Conservation (phyloP, 2,329 filamentous ascomycete genomes). For the Clonostachys rosea region DNA sequence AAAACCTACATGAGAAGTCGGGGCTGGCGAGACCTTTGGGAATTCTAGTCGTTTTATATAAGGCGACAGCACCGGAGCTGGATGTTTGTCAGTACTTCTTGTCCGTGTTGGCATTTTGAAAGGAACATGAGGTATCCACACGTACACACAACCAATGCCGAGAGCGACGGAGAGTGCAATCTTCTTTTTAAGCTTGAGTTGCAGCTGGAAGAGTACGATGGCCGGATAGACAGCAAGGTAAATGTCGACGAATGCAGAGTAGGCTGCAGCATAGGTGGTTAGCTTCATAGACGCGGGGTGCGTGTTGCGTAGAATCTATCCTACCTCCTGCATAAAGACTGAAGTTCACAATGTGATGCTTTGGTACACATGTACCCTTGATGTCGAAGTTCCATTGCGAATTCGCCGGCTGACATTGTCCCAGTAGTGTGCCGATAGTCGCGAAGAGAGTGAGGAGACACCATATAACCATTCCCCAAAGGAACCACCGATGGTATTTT, state of each 20-base stretch:
- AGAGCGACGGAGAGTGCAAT: slow-evolving; percentile 27
- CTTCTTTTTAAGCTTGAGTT: slow-evolving; percentile 32
- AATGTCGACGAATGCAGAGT: slow-evolving; percentile 29
- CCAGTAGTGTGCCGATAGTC: slow-evolving; percentile 29
- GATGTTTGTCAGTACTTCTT: neutral
- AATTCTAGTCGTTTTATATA: slow-evolving; percentile 21
- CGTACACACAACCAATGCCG: slow-evolving; percentile 30
- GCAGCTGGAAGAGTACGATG: slow-evolving; percentile 25
- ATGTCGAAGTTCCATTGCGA: slow-evolving; percentile 32
- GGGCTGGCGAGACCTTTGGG: slow-evolving; percentile 12
- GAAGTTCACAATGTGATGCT: slow-evolving; percentile 27
- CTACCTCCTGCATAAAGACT: slow-evolving; percentile 31
- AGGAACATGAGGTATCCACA: neutral
- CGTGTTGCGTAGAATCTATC: neutral
- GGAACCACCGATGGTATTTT: slow-evolving; percentile 19
- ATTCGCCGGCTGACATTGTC: slow-evolving; percentile 31
- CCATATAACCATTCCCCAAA: slow-evolving; percentile 26
- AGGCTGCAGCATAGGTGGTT: slow-evolving; percentile 9
- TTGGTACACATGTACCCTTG: slow-evolving; percentile 24
- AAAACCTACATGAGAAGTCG: slow-evolving; percentile 15
- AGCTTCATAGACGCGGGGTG: neutral
- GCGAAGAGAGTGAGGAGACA: slow-evolving; percentile 19
- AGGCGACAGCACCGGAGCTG: slow-evolving; percentile 11
- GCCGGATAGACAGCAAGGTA: slow-evolving; percentile 36
- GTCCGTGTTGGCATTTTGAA: neutral